Percentiles rank a stretch among this genome's conserved stretches.
phyloP scores from a whole-genome alignment of 179 eudicot genomes.

The Actinidia polygama region DNA sequence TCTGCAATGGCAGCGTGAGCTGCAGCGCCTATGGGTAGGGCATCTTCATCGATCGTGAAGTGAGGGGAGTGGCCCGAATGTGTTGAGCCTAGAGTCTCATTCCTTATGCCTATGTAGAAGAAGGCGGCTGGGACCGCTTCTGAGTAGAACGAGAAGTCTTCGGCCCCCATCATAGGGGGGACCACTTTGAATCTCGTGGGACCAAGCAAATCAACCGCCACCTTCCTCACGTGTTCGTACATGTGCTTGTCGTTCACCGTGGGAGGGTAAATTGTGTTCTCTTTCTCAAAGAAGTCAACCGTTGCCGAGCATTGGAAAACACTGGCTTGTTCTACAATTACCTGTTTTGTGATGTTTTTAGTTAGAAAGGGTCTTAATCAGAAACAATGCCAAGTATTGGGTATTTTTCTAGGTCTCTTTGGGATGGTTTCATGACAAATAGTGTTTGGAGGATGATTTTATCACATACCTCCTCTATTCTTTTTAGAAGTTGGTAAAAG shows the following conservation, averaged over 20 bases:
- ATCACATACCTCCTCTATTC: constrained; percentile 67
- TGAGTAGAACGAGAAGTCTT: constrained; percentile 84
- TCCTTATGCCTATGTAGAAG: constrained; percentile 65
- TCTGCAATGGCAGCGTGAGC: constrained; percentile 78
- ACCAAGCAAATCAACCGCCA: constrained; percentile 56
- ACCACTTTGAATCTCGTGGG: constrained; percentile 42
- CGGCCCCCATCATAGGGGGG: constrained; percentile 72
- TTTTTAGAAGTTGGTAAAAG: constrained; percentile 45
- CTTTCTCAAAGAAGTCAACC: constrained; percentile 67
- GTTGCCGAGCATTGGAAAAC: constrained; percentile 66
- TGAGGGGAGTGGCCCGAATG: constrained; percentile 75
- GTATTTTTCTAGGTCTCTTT: not conserved
- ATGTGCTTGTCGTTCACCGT: constrained; percentile 60
- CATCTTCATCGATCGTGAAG: constrained; percentile 78
- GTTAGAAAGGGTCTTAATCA: no score
- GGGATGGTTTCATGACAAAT: not conserved
- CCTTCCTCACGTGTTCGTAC: constrained; percentile 63
- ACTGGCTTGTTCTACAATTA: constrained; percentile 59
- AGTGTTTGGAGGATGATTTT: not conserved
- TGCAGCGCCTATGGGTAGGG: constrained; percentile 75
- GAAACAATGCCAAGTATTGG: not conserved
- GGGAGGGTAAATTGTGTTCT: constrained; percentile 68
- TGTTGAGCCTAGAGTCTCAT: constrained; percentile 55
- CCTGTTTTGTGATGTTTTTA: constrained; percentile 35
- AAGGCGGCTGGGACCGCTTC: constrained; percentile 66